Evolutionary conservation across 1,284 basidiomycete species (phyloP), one percentile per base, ranked within the genome.

Genomic region (Trametes sp.): DNA sequence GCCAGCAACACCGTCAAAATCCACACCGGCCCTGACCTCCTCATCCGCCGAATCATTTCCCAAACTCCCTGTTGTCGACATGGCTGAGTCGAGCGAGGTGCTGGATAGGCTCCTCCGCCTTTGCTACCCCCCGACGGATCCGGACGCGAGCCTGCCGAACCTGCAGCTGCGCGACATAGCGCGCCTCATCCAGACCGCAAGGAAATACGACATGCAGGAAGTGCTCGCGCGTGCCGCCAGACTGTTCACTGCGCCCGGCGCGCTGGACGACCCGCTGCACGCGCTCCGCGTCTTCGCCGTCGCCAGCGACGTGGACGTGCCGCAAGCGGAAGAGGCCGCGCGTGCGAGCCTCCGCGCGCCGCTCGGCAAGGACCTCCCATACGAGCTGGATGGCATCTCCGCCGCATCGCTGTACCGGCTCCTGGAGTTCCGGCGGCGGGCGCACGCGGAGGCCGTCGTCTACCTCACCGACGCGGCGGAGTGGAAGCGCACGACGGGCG

Each of bases 151-250:
- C 5, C 53, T 61, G 13, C 63, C 48, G 28, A 14, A 16, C 13
- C 6, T 50, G 64, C 2, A 14, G 23, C 28, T 31, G 24, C 8
- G 35, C 41, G 48, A 53, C 13, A 48, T 65, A n/a, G 65, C 53
- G 16, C 68, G 68, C 50, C 8, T 52, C 21, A n/a, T 52, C 11
- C 14, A 21, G 19, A 28, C 74, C 0, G 76, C 75, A 8, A 53
- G 70, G 14, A 81, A 80, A 53, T 79, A 81, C 33, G 67, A 68
- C 14, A 78, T 80, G 74, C 73, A 77, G 50, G 28, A 58, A 33
- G 57, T 50, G 6, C n/a, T 59, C 10, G 36, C 45, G 2, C 28
- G 36, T 13, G 31, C 56, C 13, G 48, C 35, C n/a, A 21, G 71
- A 68, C 14, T 68, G 35, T 41, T 70, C 2, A 50, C 69, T 3